Percentiles rank a stretch among this genome's conserved stretches.
phyloP scores from a whole-genome alignment of 2,329 filamentous ascomycete species.

The Orbilia blumenaviensis region DNA sequence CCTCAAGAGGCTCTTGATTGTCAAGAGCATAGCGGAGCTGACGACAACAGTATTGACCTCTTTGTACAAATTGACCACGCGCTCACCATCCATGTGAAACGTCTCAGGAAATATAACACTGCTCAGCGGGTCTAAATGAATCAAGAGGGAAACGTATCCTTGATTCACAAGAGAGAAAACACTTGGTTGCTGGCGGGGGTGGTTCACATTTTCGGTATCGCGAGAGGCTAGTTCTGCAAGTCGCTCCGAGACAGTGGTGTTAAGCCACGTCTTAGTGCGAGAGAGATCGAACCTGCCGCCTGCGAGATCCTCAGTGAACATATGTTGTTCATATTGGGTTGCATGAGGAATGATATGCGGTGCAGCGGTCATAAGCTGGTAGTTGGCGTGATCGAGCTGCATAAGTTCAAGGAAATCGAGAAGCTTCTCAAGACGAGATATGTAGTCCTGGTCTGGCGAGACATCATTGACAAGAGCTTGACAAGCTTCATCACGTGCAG shows the following conservation, averaged over 20 bases:
- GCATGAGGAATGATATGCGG: conserved; percentile 77
- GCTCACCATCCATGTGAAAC: conserved; percentile 73
- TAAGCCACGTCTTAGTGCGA: conserved; percentile 74
- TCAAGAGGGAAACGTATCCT: conserved; percentile 77
- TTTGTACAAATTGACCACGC: conserved; percentile 69
- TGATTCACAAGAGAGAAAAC: conserved; percentile 78
- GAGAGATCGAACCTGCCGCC: conserved; percentile 67
- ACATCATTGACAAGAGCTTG: conserved; percentile 72
- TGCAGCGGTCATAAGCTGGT: conserved; percentile 75
- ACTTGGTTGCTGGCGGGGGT: conserved; percentile 71
- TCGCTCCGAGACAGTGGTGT: conserved; percentile 71
- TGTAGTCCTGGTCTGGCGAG: conserved; percentile 67
- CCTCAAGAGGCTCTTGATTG: conserved; percentile 84
- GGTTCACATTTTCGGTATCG: conserved; percentile 74
- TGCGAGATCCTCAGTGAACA: conserved; percentile 73
- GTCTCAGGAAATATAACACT: conserved; percentile 75
- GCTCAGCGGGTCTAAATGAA: conserved; percentile 69
- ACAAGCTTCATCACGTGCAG: conserved; percentile 79
- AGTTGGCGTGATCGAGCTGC: conserved; percentile 83
- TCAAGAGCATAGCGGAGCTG: conserved; percentile 77
- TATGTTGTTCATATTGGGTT: conserved; percentile 76
- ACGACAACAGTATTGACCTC: conserved; percentile 74
- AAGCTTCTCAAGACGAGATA: conserved; percentile 78
- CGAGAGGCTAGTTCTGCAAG: conserved; percentile 72
- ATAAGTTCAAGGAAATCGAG: conserved; percentile 79